Evolutionary conservation across 495 filamentous ascomycete genomes (phyloP).

Genomic region (Hypoxylon fuscum): DNA sequence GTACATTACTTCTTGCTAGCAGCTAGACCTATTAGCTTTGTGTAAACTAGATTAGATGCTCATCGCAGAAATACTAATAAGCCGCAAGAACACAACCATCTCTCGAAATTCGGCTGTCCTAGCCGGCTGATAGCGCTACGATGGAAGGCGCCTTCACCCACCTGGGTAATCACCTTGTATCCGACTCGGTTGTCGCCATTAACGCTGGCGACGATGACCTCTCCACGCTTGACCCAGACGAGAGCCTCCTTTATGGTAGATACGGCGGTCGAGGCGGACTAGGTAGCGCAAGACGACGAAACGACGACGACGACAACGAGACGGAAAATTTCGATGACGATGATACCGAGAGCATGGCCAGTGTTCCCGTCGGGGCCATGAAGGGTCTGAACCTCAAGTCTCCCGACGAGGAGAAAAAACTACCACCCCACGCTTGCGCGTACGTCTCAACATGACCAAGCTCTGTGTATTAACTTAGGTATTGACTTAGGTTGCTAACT

Average conservation of each 20-base stretch:
- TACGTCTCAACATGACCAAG: constrained; percentile 58
- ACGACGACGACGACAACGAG: constrained; percentile 88
- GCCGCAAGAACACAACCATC: constrained; percentile 16
- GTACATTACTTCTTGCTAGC: too few species aligned
- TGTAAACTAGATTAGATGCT: background rate
- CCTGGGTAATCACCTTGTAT: constrained; percentile 82
- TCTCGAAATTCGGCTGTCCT: constrained; percentile 24
- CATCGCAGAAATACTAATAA: constrained; percentile 4
- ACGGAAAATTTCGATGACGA: constrained; percentile 88
- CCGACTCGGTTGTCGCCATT: constrained; percentile 75
- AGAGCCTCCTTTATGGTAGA: constrained; percentile 74
- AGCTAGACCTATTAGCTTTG: background rate
- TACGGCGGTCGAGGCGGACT: constrained; percentile 65
- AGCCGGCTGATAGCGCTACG: constrained; percentile 37
- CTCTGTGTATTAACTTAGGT: too few species aligned
- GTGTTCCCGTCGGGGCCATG: constrained; percentile 78
- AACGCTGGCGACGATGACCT: constrained; percentile 74
- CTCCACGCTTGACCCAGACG: constrained; percentile 75
- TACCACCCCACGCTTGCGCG: constrained; percentile 96
- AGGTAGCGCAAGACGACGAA: constrained; percentile 63
- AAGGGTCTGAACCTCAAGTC: constrained; percentile 71
- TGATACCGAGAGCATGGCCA: constrained; percentile 91
- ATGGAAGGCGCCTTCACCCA: constrained; percentile 91
- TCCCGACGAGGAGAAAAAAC: constrained; percentile 85
- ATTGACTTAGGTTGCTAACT: constrained; percentile 24